These are phyloP conservation scores for Tolypocladium amazonense DNA, from an alignment of 2,329 filamentous ascomycete genomes.

Conservation along the genomic window DNA sequence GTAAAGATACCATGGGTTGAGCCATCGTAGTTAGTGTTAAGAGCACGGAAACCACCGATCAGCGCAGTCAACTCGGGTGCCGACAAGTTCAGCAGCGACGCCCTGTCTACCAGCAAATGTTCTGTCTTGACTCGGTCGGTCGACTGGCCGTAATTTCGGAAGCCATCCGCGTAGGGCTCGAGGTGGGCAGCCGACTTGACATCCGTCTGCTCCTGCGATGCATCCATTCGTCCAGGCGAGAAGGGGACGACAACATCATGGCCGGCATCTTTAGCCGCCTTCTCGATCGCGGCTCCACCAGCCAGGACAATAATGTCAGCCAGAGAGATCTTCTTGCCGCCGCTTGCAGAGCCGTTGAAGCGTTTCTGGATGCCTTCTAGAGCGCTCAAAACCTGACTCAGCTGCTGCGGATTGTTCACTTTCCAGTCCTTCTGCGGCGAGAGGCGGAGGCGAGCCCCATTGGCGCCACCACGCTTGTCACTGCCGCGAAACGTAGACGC, in stretches of 20 bases:
- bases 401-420: constrained; percentile 61
- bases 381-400: constrained; percentile 48
- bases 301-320: constrained; percentile 70
- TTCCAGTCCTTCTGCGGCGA: constrained; percentile 62
- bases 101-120: constrained; percentile 61
- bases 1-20: constrained; percentile 60
- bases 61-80: constrained; percentile 62
- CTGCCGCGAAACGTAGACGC: constrained; percentile 63
- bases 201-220: constrained; percentile 63
- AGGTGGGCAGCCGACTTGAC: constrained; percentile 51
- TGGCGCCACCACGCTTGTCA: constrained; percentile 76
- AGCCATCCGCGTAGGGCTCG: constrained; percentile 61
- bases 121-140: constrained; percentile 52
- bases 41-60: constrained; percentile 58
- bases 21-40: constrained; percentile 62
- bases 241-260: constrained; percentile 54
- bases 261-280: constrained; percentile 45
- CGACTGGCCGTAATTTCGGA: constrained; percentile 67
- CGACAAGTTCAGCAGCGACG: constrained; percentile 58
- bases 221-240: constrained; percentile 61
- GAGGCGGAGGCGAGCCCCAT: constrained; percentile 68
- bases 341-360: constrained; percentile 49
- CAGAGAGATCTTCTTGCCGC: constrained; percentile 63
- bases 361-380: constrained; percentile 55
- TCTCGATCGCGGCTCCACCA: constrained; percentile 61